Evolutionary conservation across 2,329 filamentous ascomycete species (phyloP).

Genomic region (Aquanectria penicillioides): DNA sequence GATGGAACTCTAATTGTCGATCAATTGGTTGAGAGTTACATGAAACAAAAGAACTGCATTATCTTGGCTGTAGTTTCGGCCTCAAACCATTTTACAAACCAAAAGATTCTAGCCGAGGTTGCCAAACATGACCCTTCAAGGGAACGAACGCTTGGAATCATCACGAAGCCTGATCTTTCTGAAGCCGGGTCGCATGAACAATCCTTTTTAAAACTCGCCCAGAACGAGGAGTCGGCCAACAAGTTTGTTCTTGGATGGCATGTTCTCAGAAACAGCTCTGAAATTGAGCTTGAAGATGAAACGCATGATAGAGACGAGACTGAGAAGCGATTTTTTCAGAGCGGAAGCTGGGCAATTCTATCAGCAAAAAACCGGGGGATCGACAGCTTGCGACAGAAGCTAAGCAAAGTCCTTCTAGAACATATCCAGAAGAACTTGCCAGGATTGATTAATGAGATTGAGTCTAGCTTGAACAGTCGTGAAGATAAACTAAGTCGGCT

Average conservation of each 20-base stretch:
- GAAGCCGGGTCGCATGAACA: constrained; percentile 45
- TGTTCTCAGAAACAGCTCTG: constrained; percentile 59
- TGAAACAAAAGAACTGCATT: constrained; percentile 15
- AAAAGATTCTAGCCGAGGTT: constrained; percentile 44
- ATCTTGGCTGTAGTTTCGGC: constrained; percentile 12
- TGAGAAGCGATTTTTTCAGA: constrained; percentile 47
- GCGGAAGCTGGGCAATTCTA: constrained; percentile 39
- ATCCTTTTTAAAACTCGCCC: constrained; percentile 46
- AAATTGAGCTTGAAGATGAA: constrained; percentile 34
- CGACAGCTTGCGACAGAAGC: constrained; percentile 45
- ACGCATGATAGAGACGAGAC: constrained; percentile 38
- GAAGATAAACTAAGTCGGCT: constrained; percentile 31
- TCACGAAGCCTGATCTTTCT: constrained; percentile 9
- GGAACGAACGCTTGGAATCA: constrained; percentile 13
- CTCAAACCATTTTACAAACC: not conserved
- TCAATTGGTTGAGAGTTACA: not conserved
- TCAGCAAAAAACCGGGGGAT: constrained; percentile 46
- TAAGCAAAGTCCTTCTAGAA: constrained; percentile 45
- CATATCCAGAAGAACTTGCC: constrained; percentile 44
- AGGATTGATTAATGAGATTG: constrained; percentile 40
- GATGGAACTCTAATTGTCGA: constrained; percentile 6
- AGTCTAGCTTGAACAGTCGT: constrained; percentile 31
- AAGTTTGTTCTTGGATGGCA: constrained; percentile 59
- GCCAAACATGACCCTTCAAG: constrained; percentile 3
- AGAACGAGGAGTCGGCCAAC: constrained; percentile 40